Evolutionary conservation across 2,329 filamentous ascomycete genomes (phyloP).

Genomic region (Colletotrichum tamarilloi): DNA sequence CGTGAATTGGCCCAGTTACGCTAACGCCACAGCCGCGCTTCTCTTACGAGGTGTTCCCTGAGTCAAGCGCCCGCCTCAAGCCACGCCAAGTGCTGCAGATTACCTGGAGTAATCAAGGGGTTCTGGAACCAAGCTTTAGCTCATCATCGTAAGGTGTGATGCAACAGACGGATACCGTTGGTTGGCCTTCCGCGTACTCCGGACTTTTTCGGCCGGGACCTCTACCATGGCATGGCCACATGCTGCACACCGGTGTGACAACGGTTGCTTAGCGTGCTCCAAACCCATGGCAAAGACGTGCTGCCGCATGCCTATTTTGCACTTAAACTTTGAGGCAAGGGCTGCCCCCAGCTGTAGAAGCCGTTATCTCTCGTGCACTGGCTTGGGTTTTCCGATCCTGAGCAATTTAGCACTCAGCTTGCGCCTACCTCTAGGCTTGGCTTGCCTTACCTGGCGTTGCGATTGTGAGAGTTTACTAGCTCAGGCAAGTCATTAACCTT

Average conservation of each 20-base stretch:
- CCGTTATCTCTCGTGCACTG: neutral
- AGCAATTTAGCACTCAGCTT: neutral
- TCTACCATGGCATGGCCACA: neutral
- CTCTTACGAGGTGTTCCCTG: conserved; percentile 6
- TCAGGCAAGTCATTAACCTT: neutral
- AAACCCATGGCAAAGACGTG: neutral
- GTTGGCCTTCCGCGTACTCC: conserved; percentile 8
- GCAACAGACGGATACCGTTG: neutral
- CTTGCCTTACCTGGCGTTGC: neutral
- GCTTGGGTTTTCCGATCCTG: neutral
- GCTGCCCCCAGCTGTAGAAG: neutral
- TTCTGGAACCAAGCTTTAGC: neutral
- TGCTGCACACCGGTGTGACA: neutral
- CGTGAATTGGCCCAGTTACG: neutral
- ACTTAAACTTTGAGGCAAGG: neutral
- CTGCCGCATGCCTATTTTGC: neutral
- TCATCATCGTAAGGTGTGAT: neutral
- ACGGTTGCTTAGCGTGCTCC: neutral
- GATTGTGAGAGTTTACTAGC: neutral
- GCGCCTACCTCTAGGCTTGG: neutral
- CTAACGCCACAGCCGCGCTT: conserved; percentile 9
- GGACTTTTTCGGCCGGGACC: neutral
- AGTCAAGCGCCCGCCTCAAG: conserved; percentile 14
- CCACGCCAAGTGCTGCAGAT: neutral
- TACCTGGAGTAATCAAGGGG: neutral